Evolutionary conservation across 2,329 filamentous ascomycete genomes (phyloP), one percentile per base, ranked within the genome.

Genomic region (Dryadomyces quercivorus): DNA sequence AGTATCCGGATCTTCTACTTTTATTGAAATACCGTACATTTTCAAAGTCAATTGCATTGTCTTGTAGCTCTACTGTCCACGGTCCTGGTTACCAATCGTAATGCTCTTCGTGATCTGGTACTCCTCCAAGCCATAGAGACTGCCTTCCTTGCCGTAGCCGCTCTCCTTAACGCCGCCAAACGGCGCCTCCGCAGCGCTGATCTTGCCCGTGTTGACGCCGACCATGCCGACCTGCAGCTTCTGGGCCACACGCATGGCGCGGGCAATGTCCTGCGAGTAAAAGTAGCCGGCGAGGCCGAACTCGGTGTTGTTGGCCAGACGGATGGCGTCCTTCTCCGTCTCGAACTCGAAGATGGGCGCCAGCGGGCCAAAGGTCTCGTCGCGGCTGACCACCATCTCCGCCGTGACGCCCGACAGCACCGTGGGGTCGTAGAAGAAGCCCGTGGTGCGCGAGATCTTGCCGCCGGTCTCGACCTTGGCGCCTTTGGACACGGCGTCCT

Each of bases 391-490:
- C 2, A 26, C 16, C 58, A 61, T 62, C 7, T 58, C 57, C 8
- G 54, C 3, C 6, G 57, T 59, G 6, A 61, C 55, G 15, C 80
- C 81, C n/a, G 80, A 76, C 55, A 89, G 75, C 20, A 88, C 80
- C 0, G 85, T 88, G 0, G 82, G 82, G 57, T 84, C 74, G 69
- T 80, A 87, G 71, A 86, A 89, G 66, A 85, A 85, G 9, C 72
- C 65, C 3, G 84, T 84, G 0, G 34, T 43, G 26, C 44, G 20
- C 16, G 54, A 44, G 64, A 72, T 76, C 64, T 83, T 73, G 8
- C 85, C 85, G 45, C 61, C 61, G 3, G 57, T 21, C 40, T 55
- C 49, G 8, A 63, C 43, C 34, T 54, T 52, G 16, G 60, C 61
- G n/a, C 61, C 61, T 44, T 60, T 58, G 21, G 48, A 21, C 2